Evolutionary conservation across 345 rosid species (phyloP).

Genomic region (Syzygium aqueum): DNA sequence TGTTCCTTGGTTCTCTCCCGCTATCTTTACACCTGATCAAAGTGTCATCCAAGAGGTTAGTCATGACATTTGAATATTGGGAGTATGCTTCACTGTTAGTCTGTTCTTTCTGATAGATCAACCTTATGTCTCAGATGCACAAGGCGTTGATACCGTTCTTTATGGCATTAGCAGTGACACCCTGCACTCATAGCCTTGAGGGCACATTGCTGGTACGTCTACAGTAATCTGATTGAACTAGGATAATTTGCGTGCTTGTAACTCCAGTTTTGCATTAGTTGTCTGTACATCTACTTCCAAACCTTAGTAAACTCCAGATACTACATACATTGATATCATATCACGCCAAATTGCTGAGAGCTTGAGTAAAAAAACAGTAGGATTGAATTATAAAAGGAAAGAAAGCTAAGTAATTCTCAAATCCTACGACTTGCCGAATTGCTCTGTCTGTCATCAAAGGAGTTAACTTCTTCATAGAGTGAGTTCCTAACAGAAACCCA

Average conservation of each 20-base stretch:
- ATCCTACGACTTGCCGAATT: not conserved
- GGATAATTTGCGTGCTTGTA: no score
- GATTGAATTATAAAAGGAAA: not conserved
- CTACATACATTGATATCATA: not conserved
- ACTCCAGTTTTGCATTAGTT: not conserved
- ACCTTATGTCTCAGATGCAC: constrained; percentile 66
- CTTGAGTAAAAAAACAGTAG: not conserved
- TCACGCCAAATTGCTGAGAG: not conserved
- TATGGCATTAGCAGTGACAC: constrained; percentile 52
- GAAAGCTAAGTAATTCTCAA: not conserved
- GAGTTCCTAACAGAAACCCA: not conserved
- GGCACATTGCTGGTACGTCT: constrained; percentile 69
- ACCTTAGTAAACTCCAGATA: not conserved
- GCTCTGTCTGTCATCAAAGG: not conserved
- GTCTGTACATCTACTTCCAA: not conserved
- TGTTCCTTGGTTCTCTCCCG: constrained; percentile 68
- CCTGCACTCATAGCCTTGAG: constrained; percentile 70
- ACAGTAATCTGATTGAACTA: not conserved
- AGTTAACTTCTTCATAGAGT: not conserved
- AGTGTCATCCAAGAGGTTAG: constrained; percentile 55
- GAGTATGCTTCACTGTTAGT: not conserved
- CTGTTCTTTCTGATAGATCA: not conserved
- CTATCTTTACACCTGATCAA: constrained; percentile 57
- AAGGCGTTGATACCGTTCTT: constrained; percentile 60
- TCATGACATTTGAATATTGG: not conserved